Evolutionary conservation across 495 filamentous ascomycete species (phyloP).

Genomic region (Hypomontagnella submonticulosa): DNA sequence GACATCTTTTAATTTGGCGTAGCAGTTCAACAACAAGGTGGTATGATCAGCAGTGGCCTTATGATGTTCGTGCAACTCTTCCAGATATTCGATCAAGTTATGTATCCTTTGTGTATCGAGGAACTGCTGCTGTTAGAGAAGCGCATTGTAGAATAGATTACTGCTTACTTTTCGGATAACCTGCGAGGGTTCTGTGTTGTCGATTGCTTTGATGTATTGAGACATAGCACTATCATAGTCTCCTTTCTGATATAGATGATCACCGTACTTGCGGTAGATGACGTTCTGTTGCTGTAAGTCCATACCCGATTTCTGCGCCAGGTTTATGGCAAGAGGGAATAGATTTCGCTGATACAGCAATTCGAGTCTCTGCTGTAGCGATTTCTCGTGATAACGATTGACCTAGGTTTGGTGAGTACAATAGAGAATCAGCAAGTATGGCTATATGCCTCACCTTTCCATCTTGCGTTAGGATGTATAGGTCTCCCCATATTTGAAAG

Average conservation of each 20-base stretch:
- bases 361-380: slow-evolving; percentile 88
- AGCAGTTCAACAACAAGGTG: slow-evolving; percentile 93
- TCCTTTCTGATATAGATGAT: slow-evolving; percentile 92
- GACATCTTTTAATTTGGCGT: slow-evolving; percentile 96
- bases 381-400: slow-evolving; percentile 91
- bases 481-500: slow-evolving; percentile 89
- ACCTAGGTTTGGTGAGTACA: slow-evolving; percentile 62
- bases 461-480: slow-evolving; percentile 87
- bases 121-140: slow-evolving; percentile 65
- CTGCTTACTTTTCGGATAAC: slow-evolving; percentile 82
- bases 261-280: slow-evolving; percentile 93
- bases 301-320: slow-evolving; percentile 88
- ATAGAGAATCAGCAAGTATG: not conserved
- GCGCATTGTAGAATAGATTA: not conserved
- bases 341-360: slow-evolving; percentile 94
- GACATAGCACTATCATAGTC: slow-evolving; percentile 98
- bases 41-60: slow-evolving; percentile 96
- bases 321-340: slow-evolving; percentile 89
- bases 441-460: slow-evolving; percentile 74
- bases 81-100: slow-evolving; percentile 96
- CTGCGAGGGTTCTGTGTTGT: slow-evolving; percentile 93
- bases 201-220: slow-evolving; percentile 95
- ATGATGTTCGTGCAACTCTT: slow-evolving; percentile 94
- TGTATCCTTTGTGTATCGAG: slow-evolving; percentile 96
- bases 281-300: slow-evolving; percentile 84